A percentile compares a stretch with the other conserved stretches of the same genome.
Evolutionary conservation across 164 flowering plant genomes (phyloP).

Genomic region (Echeveria elegans): DNA sequence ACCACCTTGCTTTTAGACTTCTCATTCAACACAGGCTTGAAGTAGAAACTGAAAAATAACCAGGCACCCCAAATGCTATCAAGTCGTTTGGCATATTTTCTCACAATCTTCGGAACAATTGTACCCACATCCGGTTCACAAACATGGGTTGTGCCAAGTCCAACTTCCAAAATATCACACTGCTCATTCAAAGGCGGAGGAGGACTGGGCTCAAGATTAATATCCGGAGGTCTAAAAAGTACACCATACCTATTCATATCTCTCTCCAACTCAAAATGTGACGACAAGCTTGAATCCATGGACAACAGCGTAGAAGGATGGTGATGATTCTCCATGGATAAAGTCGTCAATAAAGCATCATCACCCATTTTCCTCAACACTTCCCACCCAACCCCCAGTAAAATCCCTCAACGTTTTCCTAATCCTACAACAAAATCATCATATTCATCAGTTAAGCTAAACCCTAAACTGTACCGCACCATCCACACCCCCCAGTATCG

Average conservation of each 20-base stretch:
- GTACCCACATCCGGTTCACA: slow-evolving; percentile 57
- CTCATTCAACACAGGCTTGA: slow-evolving; percentile 29
- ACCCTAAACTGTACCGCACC: too few relatives aligned
- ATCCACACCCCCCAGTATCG: too few relatives aligned
- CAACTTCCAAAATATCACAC: slow-evolving; percentile 72
- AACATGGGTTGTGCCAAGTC: slow-evolving; percentile 52
- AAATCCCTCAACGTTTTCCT: slow-evolving; percentile 13
- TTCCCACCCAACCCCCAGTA: slow-evolving; percentile 11
- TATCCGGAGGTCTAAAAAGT: slow-evolving; percentile 72
- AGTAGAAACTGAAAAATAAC: slow-evolving; percentile 28
- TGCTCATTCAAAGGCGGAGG: slow-evolving; percentile 50
- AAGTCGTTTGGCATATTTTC: slow-evolving; percentile 19
- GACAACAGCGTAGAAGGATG: slow-evolving; percentile 86
- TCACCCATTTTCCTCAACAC: slow-evolving; percentile 36
- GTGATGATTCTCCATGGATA: slow-evolving; percentile 70
- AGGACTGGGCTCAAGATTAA: slow-evolving; percentile 73
- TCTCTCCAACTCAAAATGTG: slow-evolving; percentile 64
- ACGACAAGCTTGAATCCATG: slow-evolving; percentile 77
- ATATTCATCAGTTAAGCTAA: slow-evolving; percentile 24
- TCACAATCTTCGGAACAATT: slow-evolving; percentile 18
- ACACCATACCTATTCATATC: slow-evolving; percentile 55
- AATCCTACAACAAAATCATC: slow-evolving; percentile 15
- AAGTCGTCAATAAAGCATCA: slow-evolving; percentile 38
- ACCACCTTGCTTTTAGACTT: slow-evolving; percentile 21
- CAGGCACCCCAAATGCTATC: slow-evolving; percentile 36